These are phyloP conservation scores for Malassezia psittaci DNA, from an alignment of 1,284 basidiomycete genomes.

Conservation along the genomic window DNA sequence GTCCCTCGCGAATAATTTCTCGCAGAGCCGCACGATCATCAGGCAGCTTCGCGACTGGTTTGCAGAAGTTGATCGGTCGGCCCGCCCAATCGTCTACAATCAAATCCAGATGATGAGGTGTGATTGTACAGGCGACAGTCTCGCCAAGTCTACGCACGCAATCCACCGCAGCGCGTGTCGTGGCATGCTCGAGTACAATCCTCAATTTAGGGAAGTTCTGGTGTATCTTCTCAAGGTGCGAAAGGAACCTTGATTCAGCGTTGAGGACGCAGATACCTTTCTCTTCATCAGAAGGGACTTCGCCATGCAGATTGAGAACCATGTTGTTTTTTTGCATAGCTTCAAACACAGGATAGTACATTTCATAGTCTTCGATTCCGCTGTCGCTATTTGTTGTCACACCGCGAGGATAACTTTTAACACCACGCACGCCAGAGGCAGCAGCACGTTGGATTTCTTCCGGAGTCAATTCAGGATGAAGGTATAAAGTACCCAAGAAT, in stretches of 20 bases:
- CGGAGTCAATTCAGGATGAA: conserved; percentile 78
- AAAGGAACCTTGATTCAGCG: conserved; percentile 80
- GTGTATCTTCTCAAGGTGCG: conserved; percentile 76
- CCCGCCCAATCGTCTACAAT: conserved; percentile 97
- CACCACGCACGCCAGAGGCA: conserved; percentile 53
- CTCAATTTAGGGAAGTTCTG: conserved; percentile 76
- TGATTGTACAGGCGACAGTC: conserved; percentile 93
- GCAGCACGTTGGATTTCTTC: conserved; percentile 76
- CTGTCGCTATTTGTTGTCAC: conserved; percentile 96
- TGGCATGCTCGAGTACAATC: conserved; percentile 98
- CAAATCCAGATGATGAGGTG: conserved; percentile 85
- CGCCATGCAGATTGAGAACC: conserved; percentile 94
- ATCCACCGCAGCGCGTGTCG: conserved; percentile 87
- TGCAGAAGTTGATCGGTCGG: conserved; percentile 92
- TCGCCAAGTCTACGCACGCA: conserved; percentile 51
- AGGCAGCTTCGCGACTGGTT: conserved; percentile 93
- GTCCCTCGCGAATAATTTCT: conserved; percentile 62
- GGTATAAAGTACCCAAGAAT: conserved; percentile 92
- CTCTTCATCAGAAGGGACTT: conserved; percentile 78
- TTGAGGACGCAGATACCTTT: conserved; percentile 85
- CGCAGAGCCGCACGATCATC: conserved; percentile 77
- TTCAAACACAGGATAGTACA: conserved; percentile 86
- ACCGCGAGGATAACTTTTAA: conserved; percentile 93
- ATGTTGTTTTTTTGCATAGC: conserved; percentile 87
- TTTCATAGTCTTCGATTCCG: conserved; percentile 90